phyloP scores from a whole-genome alignment of 345 rosid genomes.

The Citrus trifoliata region DNA sequence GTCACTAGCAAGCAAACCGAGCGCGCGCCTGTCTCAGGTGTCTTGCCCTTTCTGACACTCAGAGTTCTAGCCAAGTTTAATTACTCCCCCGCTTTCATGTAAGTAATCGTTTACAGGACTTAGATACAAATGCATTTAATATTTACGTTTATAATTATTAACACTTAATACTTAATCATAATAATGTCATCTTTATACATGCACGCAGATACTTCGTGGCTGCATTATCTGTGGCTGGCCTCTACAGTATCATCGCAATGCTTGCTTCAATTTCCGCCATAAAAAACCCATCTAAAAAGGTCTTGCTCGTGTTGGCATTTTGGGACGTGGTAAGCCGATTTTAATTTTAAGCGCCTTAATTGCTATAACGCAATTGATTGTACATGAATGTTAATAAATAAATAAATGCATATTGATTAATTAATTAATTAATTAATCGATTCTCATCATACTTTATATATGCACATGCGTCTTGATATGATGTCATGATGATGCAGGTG shows the following conservation, averaged over 20 bases:
- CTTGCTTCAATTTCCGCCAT: conserved; percentile 49
- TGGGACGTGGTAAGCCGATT: conserved; percentile 48
- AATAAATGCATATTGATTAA: too few relatives aligned
- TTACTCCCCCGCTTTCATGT: conserved; percentile 76
- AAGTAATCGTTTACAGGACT: not conserved
- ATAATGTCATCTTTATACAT: too few relatives aligned
- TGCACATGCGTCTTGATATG: not conserved
- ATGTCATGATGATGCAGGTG: conserved; percentile 38
- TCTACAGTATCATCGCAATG: conserved; percentile 50
- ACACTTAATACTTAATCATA: too few relatives aligned
- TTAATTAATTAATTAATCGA: too few relatives aligned
- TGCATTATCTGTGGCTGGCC: conserved; percentile 56
- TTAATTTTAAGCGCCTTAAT: not conserved
- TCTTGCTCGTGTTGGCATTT: conserved; percentile 37
- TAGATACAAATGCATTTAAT: too few relatives aligned
- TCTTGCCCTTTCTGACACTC: not conserved
- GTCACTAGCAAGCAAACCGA: conserved; percentile 58
- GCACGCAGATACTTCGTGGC: conserved; percentile 59
- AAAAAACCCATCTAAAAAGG: conserved; percentile 28
- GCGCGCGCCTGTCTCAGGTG: conserved; percentile 23
- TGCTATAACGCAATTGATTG: not conserved
- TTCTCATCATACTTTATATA: too few relatives aligned
- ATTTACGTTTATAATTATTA: too few relatives aligned
- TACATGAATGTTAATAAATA: too few relatives aligned
- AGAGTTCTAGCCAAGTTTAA: conserved; percentile 47